phyloP scores from a whole-genome alignment of 1,284 basidiomycete genomes.

The Microbotryomycetes sp. region DNA sequence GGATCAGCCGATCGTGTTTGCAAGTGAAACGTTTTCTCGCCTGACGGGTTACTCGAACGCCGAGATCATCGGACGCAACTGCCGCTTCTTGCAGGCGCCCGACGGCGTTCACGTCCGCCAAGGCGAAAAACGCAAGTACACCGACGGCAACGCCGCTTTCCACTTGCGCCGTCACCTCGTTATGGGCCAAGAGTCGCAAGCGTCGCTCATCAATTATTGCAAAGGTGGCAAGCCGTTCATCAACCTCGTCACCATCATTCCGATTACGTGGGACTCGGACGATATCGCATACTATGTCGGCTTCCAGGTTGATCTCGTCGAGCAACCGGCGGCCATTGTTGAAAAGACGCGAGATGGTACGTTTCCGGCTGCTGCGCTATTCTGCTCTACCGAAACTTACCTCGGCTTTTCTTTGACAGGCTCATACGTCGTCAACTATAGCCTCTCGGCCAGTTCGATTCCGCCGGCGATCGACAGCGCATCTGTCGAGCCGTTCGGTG shows the following conservation, averaged over 20 bases:
- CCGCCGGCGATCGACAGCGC: not conserved
- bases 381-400: not conserved
- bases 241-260: conserved; percentile 51
- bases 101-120: conserved; percentile 58
- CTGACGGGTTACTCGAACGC: conserved; percentile 74
- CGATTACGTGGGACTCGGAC: conserved; percentile 55
- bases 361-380: not conserved
- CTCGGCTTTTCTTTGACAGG: conserved; percentile 5
- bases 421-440: conserved; percentile 36
- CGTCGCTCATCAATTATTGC: conserved; percentile 76
- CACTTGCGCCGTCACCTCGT: conserved; percentile 58
- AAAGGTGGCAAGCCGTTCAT: conserved; percentile 71
- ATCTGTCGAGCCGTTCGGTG: not conserved
- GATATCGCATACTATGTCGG: conserved; percentile 75
- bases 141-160: conserved; percentile 54
- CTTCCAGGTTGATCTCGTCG: conserved; percentile 70
- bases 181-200: conserved; percentile 77
- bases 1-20: conserved; percentile 81
- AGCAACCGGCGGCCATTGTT: conserved; percentile 75
- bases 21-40: conserved; percentile 66
- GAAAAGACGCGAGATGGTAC: conserved; percentile 50
- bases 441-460: conserved; percentile 11
- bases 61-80: conserved; percentile 19
- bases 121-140: conserved; percentile 50
- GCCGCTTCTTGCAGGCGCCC: conserved; percentile 59